A percentile compares a stretch with the other conserved stretches of the same genome.
These are phyloP conservation scores for Paraconiothyrium sp. DNA, from an alignment of 2,329 filamentous ascomycete species.

Conservation along the genomic window DNA sequence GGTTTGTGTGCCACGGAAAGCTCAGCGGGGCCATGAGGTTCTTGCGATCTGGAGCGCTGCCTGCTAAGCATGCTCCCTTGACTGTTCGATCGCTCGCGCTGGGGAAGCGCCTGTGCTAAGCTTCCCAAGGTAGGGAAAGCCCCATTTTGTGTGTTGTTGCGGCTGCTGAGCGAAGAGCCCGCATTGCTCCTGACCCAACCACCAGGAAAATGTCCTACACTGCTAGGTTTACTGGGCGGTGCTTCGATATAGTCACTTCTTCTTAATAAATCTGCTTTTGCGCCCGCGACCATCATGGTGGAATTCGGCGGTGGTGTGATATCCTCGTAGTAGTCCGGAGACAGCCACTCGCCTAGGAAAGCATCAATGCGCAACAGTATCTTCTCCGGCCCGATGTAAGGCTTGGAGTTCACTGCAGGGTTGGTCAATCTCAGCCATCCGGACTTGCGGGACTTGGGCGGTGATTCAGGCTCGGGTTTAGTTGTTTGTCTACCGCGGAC, in stretches of 20 bases:
- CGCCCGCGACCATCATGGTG: slow-evolving; percentile 84
- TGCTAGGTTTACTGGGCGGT: slow-evolving; percentile 50
- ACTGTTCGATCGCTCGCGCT: slow-evolving; percentile 59
- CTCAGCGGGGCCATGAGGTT: slow-evolving; percentile 27
- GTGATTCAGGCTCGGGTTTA: slow-evolving; percentile 36
- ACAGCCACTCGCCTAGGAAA: slow-evolving; percentile 95
- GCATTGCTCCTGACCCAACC: slow-evolving; percentile 61
- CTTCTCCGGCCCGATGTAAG: slow-evolving; percentile 46
- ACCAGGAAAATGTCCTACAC: slow-evolving; percentile 62
- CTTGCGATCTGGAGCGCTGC: slow-evolving; percentile 38
- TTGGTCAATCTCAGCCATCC: slow-evolving; percentile 20
- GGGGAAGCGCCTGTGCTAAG: slow-evolving; percentile 49
- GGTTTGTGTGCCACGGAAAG: slow-evolving; percentile 34
- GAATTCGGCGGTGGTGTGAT: slow-evolving; percentile 90
- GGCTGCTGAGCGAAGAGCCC: slow-evolving; percentile 22
- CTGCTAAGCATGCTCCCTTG: slow-evolving; percentile 33
- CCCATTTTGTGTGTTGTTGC: slow-evolving; percentile 31
- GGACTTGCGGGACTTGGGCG: not conserved
- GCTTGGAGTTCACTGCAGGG: slow-evolving; percentile 45
- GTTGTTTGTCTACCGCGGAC: slow-evolving; percentile 40
- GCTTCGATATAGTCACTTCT: slow-evolving; percentile 72
- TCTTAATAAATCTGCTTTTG: slow-evolving; percentile 85
- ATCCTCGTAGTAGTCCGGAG: slow-evolving; percentile 89
- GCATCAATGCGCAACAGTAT: slow-evolving; percentile 79
- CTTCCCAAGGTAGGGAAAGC: slow-evolving; percentile 42